Base-by-base conservation (phyloP, 257 asterid species). In the Capsicum pubescens region DNA sequence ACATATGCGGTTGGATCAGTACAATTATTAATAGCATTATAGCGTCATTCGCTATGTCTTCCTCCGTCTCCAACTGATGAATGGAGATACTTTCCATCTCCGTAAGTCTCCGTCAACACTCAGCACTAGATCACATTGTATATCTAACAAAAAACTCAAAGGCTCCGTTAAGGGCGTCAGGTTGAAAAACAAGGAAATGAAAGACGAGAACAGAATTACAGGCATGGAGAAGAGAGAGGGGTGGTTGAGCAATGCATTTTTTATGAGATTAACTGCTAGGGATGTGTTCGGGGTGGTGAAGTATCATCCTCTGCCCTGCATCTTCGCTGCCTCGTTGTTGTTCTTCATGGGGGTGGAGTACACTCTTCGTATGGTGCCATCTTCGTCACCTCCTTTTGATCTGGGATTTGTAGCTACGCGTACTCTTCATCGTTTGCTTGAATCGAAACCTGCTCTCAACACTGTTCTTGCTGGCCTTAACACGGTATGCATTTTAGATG, bases 271-370 rank as follows among this genome's bases (percentile, higher is more conserved):
- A 90, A 86, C 63, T 26, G 19, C 66, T 13, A 88, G 71, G 86
- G 92, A 90, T 85, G 66, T 86, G 9, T 83, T 80, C 35, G 81
- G 82, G 79, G 78, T 90, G 87, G 91, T 83, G 59, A 89, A 83
- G 68, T 52, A 86, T 87, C 97, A 93, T 89, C 97, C 97, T 5
- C 16, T 89, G 7, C 97, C 91, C 36, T 92, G 93, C 88, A 81
- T 35, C 83, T 89, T 93, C 84, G 94, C 93, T 36, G 88, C 71
- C 13, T 72, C 83, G 12, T 56, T 93, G 11, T 11, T 91, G 80
- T 88, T 92, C 9, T 93, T 92, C 90, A 92, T 92, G 95, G 92
- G 58, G 19, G 93, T 93, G 5, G 97, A 93, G 48, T 93, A 92
- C 83, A 92, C 97, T 15, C 91, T 91, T 74, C 79, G 59, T 69